Conservation (phyloP, 192 early-diverging fungal genomes). For the Coemansia sp. region DNA sequence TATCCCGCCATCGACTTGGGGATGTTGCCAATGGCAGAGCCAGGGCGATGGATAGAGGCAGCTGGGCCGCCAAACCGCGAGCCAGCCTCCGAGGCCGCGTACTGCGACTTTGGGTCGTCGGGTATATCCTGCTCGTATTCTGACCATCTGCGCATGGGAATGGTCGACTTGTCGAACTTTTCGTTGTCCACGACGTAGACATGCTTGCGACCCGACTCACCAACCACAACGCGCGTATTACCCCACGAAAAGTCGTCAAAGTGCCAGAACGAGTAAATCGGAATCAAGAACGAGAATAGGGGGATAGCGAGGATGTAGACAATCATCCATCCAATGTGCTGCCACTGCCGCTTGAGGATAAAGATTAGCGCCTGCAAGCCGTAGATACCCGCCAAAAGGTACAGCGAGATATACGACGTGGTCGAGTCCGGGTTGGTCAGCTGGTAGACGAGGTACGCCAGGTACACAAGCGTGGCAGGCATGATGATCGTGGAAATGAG, state of each 20-base stretch:
- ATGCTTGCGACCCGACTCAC: constrained; percentile 82
- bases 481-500: constrained; percentile 90
- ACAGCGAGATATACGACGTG: constrained; percentile 79
- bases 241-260: constrained; percentile 99
- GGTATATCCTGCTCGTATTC: constrained; percentile 75
- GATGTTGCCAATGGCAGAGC: constrained; percentile 56
- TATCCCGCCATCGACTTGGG: constrained; percentile 57
- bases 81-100: constrained; percentile 41
- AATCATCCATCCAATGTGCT: constrained; percentile 97
- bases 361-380: constrained; percentile 90
- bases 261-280: constrained; percentile 97
- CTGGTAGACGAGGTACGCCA: constrained; percentile 82
- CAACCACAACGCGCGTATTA: constrained; percentile 90
- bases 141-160: constrained; percentile 81
- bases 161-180: constrained; percentile 75
- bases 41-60: constrained; percentile 45
- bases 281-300: constrained; percentile 82
- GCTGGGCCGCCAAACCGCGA: constrained; percentile 53
- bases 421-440: constrained; percentile 61
- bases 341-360: constrained; percentile 86
- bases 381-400: constrained; percentile 87
- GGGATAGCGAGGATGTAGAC: constrained; percentile 92
- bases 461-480: constrained; percentile 89
- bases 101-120: constrained; percentile 55
- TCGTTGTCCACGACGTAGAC: constrained; percentile 73